Evolutionary conservation across 2,329 filamentous ascomycete genomes (phyloP), one percentile per base, ranked within the genome.

Genomic region (Remersonia thermophila): DNA sequence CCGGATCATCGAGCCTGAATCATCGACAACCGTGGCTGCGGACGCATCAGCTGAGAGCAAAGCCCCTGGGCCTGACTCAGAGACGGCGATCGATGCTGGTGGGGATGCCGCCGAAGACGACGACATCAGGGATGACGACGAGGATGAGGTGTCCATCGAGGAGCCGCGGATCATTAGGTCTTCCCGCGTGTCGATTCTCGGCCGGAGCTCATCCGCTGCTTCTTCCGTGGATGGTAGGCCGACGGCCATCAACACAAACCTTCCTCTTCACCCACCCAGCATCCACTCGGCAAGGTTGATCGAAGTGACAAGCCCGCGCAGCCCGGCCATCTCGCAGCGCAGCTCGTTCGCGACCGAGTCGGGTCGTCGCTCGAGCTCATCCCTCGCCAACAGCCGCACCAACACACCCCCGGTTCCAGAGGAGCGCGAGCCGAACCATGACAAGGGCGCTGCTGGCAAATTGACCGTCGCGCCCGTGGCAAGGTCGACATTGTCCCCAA

Each of bases 221-320:
- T 53, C 57, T 2, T 69, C 69, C 1, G 70, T 74, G 7, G 55
- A 57, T 28, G 60, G 59, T 18, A 64, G 46, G 42, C 61, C 48
- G 36, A 52, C 56, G 23, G 56, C 60, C 13, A 56, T 59, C 39
- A 58, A 39, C 43, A 59, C 49, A 43, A 59, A 46, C 43, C 52
- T 57, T 47, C 65, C 50, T 47, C 53, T 53, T n/a, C 54, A 63
- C 30, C 59, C 65, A 4, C 56, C 66, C 3, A 73, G 69, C 45
- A 59, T 72, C 13, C 65, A 66, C 41, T 75, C 71, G 3, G 66
- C 69, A 26, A 67, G 72, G n/a, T 58, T 77, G 26, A 69, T 76
- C 17, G 71, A 76, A 26, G 71, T 76, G 4, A 47, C 63, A 7
- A 62, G 61, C 9, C 67, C 67, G 14, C 67, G 66, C 43, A 73